These are phyloP conservation scores for Lenwebbia sp. DNA, from an alignment of 345 rosid genomes.

Conservation along the genomic window DNA sequence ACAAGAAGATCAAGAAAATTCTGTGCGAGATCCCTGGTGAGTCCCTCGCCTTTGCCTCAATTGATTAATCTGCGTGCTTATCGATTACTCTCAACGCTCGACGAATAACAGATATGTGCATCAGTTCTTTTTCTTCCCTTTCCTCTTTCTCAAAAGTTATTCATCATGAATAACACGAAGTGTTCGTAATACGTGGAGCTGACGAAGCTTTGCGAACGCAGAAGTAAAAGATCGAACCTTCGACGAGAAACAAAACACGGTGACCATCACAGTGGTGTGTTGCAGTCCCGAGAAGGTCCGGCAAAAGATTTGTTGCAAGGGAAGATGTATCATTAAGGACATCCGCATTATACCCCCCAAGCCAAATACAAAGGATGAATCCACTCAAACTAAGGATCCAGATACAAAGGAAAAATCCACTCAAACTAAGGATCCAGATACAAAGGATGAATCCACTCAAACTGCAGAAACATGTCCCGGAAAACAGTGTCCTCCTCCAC, in stretches of 20 bases:
- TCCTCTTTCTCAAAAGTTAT: too few relatives aligned
- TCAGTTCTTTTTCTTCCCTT: too few relatives aligned
- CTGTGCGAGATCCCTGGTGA: constrained; percentile 59
- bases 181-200: too few relatives aligned
- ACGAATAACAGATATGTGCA: too few relatives aligned
- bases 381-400: too few relatives aligned
- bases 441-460: too few relatives aligned
- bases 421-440: too few relatives aligned
- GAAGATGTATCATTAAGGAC: neutral
- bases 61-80: neutral
- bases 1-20: constrained; percentile 54
- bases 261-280: constrained; percentile 52
- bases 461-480: too few relatives aligned
- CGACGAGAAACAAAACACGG: constrained; percentile 44
- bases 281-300: constrained; percentile 51
- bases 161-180: too few relatives aligned
- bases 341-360: neutral
- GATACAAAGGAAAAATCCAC: too few relatives aligned
- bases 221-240: neutral
- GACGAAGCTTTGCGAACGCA: neutral
- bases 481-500: neutral
- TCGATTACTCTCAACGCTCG: neutral
- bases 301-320: neutral
- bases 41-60: constrained; percentile 1
- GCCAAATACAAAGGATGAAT: too few relatives aligned